These are phyloP conservation scores for Gossypium anomalum DNA, from an alignment of 345 rosid species.

Conservation along the genomic window DNA sequence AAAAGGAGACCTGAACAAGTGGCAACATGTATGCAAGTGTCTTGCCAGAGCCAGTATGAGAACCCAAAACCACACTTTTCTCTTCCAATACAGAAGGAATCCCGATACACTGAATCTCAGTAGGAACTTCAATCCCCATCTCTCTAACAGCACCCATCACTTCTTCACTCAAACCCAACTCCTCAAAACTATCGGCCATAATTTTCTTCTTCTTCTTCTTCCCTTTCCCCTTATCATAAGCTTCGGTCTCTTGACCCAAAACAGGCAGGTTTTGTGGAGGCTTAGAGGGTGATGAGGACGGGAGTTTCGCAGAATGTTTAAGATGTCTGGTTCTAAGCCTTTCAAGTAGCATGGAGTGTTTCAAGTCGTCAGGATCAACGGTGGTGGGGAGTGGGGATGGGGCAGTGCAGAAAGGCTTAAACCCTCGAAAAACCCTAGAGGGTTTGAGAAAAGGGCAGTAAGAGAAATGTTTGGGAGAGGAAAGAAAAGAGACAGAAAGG, in stretches of 20 bases:
- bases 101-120: conserved; percentile 91
- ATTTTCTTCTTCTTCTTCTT: conserved; percentile 49
- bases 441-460: conserved; percentile 38
- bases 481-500: conserved; percentile 38
- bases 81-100: conserved; percentile 79
- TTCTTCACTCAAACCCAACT: conserved; percentile 75
- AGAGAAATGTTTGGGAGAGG: conserved; percentile 33
- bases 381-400: conserved; percentile 19
- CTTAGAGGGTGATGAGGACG: conserved; percentile 20
- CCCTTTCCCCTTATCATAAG: conserved; percentile 22
- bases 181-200: conserved; percentile 60
- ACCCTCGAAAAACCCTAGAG: conserved; percentile 44
- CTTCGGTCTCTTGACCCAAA: conserved; percentile 24
- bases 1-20: conserved; percentile 68
- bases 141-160: conserved; percentile 79
- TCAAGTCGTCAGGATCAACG: conserved; percentile 45
- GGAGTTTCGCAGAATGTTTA: conserved; percentile 44
- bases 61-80: conserved; percentile 80
- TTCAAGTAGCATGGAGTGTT: conserved; percentile 73
- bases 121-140: conserved; percentile 72
- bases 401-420: conserved; percentile 46
- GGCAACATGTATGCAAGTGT: conserved; percentile 86
- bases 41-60: conserved; percentile 97
- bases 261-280: conserved; percentile 23
- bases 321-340: conserved; percentile 71